phyloP scores from a whole-genome alignment of 371 early-diverging fungal genomes.

The Syncephalastrum monosporum region DNA sequence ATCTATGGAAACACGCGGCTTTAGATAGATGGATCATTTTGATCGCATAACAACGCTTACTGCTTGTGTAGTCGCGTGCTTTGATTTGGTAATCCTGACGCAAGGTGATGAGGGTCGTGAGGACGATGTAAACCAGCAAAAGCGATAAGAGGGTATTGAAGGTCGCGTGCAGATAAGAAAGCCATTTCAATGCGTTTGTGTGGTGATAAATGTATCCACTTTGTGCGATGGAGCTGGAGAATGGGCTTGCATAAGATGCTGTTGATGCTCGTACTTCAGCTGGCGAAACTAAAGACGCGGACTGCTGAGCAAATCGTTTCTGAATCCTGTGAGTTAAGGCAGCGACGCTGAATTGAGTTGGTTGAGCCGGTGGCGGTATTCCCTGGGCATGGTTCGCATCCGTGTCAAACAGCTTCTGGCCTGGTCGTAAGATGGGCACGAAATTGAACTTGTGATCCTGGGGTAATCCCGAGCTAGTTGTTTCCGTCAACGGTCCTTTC shows the following conservation, averaged over 20 bases:
- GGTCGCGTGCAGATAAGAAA: constrained; percentile 57
- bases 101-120: constrained; percentile 60
- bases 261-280: not conserved
- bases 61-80: constrained; percentile 61
- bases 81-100: constrained; percentile 68
- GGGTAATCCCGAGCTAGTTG: constrained; percentile 1
- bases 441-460: constrained; percentile 21
- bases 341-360: not conserved
- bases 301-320: constrained; percentile 6
- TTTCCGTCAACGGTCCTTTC: no score
- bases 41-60: constrained; percentile 20
- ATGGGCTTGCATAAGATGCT: no score
- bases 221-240: no score
- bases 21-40: no score
- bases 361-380: not conserved
- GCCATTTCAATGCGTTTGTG: constrained; percentile 21
- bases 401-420: constrained; percentile 23
- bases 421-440: constrained; percentile 15
- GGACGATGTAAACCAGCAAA: constrained; percentile 52
- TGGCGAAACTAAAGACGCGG: not conserved
- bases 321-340: constrained; percentile 16
- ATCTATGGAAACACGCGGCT: no score
- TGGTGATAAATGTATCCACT: constrained; percentile 19
- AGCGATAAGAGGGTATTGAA: constrained; percentile 61
- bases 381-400: not conserved